Base-by-base conservation (phyloP, 2,329 filamentous ascomycete genomes). In the Gnomoniopsis smithogilvyi region DNA sequence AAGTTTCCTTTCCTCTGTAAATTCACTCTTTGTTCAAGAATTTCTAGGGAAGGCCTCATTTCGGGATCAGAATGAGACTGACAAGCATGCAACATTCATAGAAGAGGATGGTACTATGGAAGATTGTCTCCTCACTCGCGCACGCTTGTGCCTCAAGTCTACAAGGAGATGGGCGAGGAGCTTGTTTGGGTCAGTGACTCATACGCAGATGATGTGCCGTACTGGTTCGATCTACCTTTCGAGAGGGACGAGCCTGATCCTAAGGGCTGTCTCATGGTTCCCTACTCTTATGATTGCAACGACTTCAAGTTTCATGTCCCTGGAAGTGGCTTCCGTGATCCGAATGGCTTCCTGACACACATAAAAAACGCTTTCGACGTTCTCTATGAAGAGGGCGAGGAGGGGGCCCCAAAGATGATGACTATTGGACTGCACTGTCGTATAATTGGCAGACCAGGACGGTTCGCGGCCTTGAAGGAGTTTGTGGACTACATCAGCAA, bases 321-420 rank as follows among this genome's bases (percentile, higher is more conserved):
- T 1, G 72, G 74, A 1, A 73, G 73, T 8, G 79, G 79, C 0
- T 81, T 80, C 63, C 70, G 75, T 6, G 76, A 74, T 43, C 75
- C 78, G 0, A 64, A 69, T 11, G 76, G 72, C 4, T 81, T 81
- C 65, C 75, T 72, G 56, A 66, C 64, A 63, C 77, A 83, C 62
- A 63, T 83, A 17, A 79, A 80, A 68, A 76, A 76, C 21, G 77
- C 80, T 0, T 83, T 84, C 54, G 80, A 84, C 64, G 76, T 80
- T 19, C 65, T 83, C 34, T 82, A 82, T 59, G 78, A 78, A 33
- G 80, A 83, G 62, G 80, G 79, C 1, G 67, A 73, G 54, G 72
- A 72, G 12, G 79, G 79, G 1, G 68, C 67, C 63, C 79, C 79
- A 4, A 82, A 81, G 70, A 84, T 84, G 81, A 84, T 84, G 81